Evolutionary conservation across 768 basidiomycete genomes (phyloP), one percentile per base, ranked within the genome.

Genomic region (Amanita brunnescens): DNA sequence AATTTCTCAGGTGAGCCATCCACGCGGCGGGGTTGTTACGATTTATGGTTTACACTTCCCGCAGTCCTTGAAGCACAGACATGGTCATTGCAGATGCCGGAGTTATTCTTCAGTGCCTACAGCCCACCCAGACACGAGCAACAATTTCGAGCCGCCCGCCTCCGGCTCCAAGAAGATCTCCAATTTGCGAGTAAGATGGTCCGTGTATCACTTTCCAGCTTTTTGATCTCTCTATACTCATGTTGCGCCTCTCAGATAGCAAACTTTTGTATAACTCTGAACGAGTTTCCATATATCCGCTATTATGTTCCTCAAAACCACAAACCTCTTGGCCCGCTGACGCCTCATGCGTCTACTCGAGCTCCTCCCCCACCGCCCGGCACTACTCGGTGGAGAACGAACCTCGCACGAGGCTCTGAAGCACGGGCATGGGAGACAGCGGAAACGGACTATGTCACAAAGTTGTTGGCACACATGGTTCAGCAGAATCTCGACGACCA

Each of bases 1-100:
- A 95, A 98, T 66, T 90, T 95, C 67, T 87, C 90, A 83, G 83
- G 95, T 94, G 55, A 51, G 90, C 67, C 2, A n/a, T n/a, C n/a
- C n/a, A 29, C 26, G 26, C 26, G 26, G 26, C 5, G 7, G 26
- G 7, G 7, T 29, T 29, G 7, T 29, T 7, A 29, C 26, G 26
- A 29, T 29, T 29, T 29, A 43, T 45, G 42, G 51, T 34, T 53
- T 42, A 35, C 33, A 9, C 8, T 13, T 24, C 7, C n/a, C 45
- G 26, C 48, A 98, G 95, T 88, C 12, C 72, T 83, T 47, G 95
- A 99, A 67, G 78, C 88, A 3, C 88, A 92, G 61, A 74, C 81
- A 7, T 99, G 95, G 72, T 87, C 85, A 5, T 61, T 92, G 45
- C 78, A 87, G 48, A 69, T 79, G 2, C 94, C 94, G 0, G 76